These are phyloP conservation scores for Groenewaldozyma salmanticensis DNA, from an alignment of 805 yeast genomes.

Conservation along the genomic window DNA sequence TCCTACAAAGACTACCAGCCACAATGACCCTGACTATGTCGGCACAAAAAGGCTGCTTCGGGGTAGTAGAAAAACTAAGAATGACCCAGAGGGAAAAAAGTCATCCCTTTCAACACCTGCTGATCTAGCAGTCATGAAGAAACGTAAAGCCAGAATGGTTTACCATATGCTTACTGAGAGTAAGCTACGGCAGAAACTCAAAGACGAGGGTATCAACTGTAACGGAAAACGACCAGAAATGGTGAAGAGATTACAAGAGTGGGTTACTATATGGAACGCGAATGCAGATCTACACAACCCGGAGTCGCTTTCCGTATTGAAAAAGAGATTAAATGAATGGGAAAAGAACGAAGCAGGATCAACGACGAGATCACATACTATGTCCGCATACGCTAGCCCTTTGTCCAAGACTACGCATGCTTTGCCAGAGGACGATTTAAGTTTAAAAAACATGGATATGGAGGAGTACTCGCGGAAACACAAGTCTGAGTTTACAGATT, in stretches of 20 bases:
- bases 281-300: slow-evolving; percentile 68
- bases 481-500: slow-evolving; percentile 16
- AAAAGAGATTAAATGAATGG: slow-evolving; percentile 55
- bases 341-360: too few species aligned
- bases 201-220: slow-evolving; percentile 45
- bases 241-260: slow-evolving; percentile 68
- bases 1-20: neutral
- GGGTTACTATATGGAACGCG: slow-evolving; percentile 68
- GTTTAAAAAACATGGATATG: slow-evolving; percentile 15
- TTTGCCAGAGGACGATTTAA: too few species aligned
- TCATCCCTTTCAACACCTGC: neutral
- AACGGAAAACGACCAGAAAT: slow-evolving; percentile 54
- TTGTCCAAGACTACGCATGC: too few species aligned
- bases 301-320: slow-evolving; percentile 42
- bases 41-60: too few species aligned
- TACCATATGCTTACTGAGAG: slow-evolving; percentile 48
- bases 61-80: neutral
- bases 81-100: slow-evolving; percentile 26
- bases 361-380: too few species aligned
- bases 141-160: slow-evolving; percentile 31
- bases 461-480: slow-evolving; percentile 18
- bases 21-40: too few species aligned
- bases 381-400: too few species aligned
- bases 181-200: slow-evolving; percentile 52
- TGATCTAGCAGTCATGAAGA: neutral